Conservation (phyloP, 1,139 yeast species). For the Protomyces arabidopsidicola region DNA sequence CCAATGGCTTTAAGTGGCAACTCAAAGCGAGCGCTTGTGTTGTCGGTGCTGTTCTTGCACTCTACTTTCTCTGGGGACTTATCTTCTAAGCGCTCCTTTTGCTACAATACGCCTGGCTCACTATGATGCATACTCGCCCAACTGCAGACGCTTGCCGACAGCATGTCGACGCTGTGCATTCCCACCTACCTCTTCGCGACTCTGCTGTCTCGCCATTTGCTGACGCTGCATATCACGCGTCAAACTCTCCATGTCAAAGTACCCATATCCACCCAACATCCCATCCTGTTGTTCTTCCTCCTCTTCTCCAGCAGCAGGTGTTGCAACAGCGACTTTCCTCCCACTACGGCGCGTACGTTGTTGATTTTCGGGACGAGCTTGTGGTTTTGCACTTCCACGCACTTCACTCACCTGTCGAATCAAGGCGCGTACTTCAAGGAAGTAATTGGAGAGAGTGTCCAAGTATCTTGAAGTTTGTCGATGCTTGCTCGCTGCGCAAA, state of each 20-base stretch:
- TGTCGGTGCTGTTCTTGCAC: conserved; percentile 42
- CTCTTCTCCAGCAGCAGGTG: conserved; percentile 34
- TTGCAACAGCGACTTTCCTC: conserved; percentile 5
- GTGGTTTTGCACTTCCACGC: conserved; percentile 20
- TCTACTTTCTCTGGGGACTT: conserved; percentile 51
- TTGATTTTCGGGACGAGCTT: conserved; percentile 30
- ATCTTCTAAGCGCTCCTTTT: neutral
- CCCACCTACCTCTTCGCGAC: conserved; percentile 18
- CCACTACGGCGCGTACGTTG: conserved; percentile 30
- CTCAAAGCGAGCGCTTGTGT: conserved; percentile 15
- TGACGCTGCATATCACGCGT: conserved; percentile 34
- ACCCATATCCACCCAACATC: conserved; percentile 74
- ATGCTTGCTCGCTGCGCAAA: conserved; percentile 85
- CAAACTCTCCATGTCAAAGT: conserved; percentile 67
- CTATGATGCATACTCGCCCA: conserved; percentile 19
- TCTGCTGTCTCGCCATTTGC: conserved; percentile 1
- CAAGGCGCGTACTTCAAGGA: conserved; percentile 58
- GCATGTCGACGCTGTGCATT: conserved; percentile 24
- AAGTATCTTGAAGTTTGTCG: conserved; percentile 81
- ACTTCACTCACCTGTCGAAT: conserved; percentile 45
- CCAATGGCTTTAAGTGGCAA: conserved; percentile 14
- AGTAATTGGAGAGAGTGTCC: conserved; percentile 65
- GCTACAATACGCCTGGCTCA: neutral
- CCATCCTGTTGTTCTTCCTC: conserved; percentile 41
- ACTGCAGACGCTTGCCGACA: conserved; percentile 9